These are phyloP conservation scores for Cerrena zonata DNA, from an alignment of 1,284 basidiomycete genomes.

Conservation along the genomic window DNA sequence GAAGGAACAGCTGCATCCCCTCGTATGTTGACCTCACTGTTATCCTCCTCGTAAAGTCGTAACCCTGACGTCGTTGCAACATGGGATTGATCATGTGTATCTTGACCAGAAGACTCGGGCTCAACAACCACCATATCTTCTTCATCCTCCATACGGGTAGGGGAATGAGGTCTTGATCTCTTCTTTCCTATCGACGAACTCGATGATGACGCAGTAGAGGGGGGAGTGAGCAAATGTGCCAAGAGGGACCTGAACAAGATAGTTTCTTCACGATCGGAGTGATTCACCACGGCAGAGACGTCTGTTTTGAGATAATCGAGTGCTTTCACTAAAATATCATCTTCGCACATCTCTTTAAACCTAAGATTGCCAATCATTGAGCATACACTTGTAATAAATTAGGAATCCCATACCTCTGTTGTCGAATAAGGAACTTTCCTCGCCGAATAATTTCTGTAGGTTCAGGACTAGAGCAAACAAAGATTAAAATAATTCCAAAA, in stretches of 20 bases:
- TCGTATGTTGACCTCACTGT: slow-evolving; percentile 22
- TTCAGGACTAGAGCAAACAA: slow-evolving; percentile 48
- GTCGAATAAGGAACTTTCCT: slow-evolving; percentile 55
- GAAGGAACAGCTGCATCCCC: slow-evolving; percentile 16
- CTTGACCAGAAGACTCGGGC: not conserved
- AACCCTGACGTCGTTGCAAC: slow-evolving; percentile 5
- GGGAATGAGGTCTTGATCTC: not conserved
- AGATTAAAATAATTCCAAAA: not conserved
- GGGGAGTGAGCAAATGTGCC: slow-evolving; percentile 50
- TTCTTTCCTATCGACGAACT: not conserved
- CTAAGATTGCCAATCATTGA: slow-evolving; percentile 30
- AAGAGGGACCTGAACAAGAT: slow-evolving; percentile 62
- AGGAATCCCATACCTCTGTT: slow-evolving; percentile 56
- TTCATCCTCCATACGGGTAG: slow-evolving; percentile 4
- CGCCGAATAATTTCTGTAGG: slow-evolving; percentile 56
- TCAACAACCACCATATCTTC: slow-evolving; percentile 3
- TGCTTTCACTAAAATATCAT: slow-evolving; percentile 57
- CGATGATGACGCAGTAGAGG: not conserved
- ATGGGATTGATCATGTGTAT: not conserved
- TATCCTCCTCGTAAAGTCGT: slow-evolving; percentile 35
- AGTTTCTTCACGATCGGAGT: slow-evolving; percentile 55
- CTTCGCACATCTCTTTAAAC: slow-evolving; percentile 74
- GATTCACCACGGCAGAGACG: slow-evolving; percentile 66
- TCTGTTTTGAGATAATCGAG: slow-evolving; percentile 65
- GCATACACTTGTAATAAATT: not conserved